Conservation (phyloP, 495 filamentous ascomycete genomes). For the Penicillium pulvis region DNA sequence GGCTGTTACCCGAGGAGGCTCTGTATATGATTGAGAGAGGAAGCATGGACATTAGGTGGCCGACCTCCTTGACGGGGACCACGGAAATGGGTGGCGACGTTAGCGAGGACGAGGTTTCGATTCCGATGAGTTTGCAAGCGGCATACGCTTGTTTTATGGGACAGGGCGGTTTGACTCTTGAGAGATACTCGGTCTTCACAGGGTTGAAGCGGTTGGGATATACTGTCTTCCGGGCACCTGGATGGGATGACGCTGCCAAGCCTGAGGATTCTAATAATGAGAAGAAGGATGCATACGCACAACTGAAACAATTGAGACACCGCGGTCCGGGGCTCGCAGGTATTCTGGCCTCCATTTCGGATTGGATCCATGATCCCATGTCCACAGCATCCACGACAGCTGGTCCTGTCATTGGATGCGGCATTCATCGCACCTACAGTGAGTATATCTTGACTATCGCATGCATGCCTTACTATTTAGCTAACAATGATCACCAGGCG, state of each 20-base stretch:
- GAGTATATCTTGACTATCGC: constrained; percentile 9
- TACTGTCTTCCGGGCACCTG: constrained; percentile 68
- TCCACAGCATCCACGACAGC: constrained; percentile 33
- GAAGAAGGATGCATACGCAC: constrained; percentile 4
- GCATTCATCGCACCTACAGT: constrained; percentile 79
- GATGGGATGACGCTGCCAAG: constrained; percentile 45
- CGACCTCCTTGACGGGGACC: constrained; percentile 36
- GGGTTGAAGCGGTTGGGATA: constrained; percentile 85
- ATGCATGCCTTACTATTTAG: neutral
- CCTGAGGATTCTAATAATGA: constrained; percentile 8
- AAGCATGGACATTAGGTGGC: constrained; percentile 83
- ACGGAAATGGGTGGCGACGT: constrained; percentile 28
- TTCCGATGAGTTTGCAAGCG: constrained; percentile 87
- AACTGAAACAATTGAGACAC: constrained; percentile 16
- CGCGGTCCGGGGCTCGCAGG: constrained; percentile 37
- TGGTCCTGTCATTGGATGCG: constrained; percentile 73
- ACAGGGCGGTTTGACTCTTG: constrained; percentile 65
- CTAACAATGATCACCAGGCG: constrained; percentile 33
- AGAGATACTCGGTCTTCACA: constrained; percentile 84
- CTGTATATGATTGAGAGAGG: constrained; percentile 88
- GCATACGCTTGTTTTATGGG: constrained; percentile 82
- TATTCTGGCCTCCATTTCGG: constrained; percentile 34
- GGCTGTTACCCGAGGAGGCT: constrained; percentile 91
- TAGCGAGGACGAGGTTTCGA: constrained; percentile 50
- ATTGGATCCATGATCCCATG: constrained; percentile 35